These are phyloP conservation scores for Cubamyces lactineus DNA, from an alignment of 768 basidiomycete genomes.

Conservation along the genomic window DNA sequence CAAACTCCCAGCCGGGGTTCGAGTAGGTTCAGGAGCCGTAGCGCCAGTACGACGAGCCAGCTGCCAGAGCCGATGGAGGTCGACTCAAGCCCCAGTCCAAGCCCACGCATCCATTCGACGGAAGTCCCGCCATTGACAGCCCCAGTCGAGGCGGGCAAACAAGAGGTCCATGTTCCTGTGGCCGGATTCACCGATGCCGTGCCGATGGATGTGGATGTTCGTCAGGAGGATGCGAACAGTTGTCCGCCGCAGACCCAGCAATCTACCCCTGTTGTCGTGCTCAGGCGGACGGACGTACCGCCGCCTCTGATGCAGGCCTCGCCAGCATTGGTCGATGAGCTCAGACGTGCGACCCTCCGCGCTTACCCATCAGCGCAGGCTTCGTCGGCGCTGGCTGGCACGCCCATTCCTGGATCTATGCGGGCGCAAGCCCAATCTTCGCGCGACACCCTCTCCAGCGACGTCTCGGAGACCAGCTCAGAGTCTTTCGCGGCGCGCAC, in stretches of 20 bases:
- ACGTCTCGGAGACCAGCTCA: conserved; percentile 16
- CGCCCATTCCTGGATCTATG: neutral
- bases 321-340: conserved; percentile 28
- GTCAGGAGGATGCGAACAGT: neutral
- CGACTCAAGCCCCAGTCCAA: conserved; percentile 22
- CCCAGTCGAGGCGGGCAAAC: conserved; percentile 22
- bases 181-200: conserved; percentile 28
- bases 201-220: conserved; percentile 36
- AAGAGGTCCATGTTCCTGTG: conserved; percentile 30
- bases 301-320: conserved; percentile 24
- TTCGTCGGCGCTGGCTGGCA: neutral
- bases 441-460: conserved; percentile 4
- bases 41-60: conserved; percentile 20
- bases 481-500: conserved; percentile 16
- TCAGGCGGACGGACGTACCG: neutral
- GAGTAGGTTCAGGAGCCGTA: conserved; percentile 13
- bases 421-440: neutral
- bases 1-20: conserved; percentile 24
- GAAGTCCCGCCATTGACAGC: conserved; percentile 25
- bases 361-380: conserved; percentile 9
- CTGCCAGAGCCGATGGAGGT: conserved; percentile 25
- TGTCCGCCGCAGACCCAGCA: neutral
- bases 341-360: conserved; percentile 24
- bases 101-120: neutral
- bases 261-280: neutral